Evolutionary conservation across 2,329 filamentous ascomycete genomes (phyloP), one percentile per base, ranked within the genome.

Genomic region (Trichophyton simii): DNA sequence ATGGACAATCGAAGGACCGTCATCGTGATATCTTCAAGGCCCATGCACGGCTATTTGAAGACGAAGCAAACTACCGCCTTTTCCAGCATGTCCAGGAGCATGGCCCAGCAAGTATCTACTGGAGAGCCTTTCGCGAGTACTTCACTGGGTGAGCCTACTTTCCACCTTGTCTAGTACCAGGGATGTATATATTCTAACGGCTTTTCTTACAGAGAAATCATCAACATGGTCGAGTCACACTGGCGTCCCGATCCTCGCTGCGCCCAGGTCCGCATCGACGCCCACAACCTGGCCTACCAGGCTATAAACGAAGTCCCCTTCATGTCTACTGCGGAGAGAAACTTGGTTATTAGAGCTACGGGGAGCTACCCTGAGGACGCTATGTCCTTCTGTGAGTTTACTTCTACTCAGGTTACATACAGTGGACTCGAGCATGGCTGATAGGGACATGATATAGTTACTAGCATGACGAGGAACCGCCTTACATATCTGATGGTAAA

Each of bases 111-210:
- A 58, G 63, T 11, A 31, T 64, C 3, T 67, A 70, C 63, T 65
- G 67, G 54, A 63, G 63, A 59, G 68, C 67, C n/a, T 64, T 70
- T 28, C 64, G 66, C 11, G 61, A 70, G 59, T 70, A 68, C 48
- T 70, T 67, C 60, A 65, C 66, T 62, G 69, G 65, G 69, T 70
- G 63, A 62, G 68, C 63, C 55, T 28, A 38, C 42, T 20, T 22
- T 25, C 18, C 15, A 6, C 22, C 5, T 18, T 20, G 8, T 25
- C 20, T n/a, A 7, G 6, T 5, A 60, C 1, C 3, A 60, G 18
- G 55, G 41, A 36, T 20, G 20, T 13, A 60, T 48, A 18, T 11
- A 55, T 18, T 18, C 52, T 55, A 28, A 34, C 31, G 5, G 9
- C 28, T 38, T 38, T 38, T 0, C 7, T 22, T 11, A n/a, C 18